phyloP scores from a whole-genome alignment of 2,329 filamentous ascomycete species.

The Tolypocladium nubicola region DNA sequence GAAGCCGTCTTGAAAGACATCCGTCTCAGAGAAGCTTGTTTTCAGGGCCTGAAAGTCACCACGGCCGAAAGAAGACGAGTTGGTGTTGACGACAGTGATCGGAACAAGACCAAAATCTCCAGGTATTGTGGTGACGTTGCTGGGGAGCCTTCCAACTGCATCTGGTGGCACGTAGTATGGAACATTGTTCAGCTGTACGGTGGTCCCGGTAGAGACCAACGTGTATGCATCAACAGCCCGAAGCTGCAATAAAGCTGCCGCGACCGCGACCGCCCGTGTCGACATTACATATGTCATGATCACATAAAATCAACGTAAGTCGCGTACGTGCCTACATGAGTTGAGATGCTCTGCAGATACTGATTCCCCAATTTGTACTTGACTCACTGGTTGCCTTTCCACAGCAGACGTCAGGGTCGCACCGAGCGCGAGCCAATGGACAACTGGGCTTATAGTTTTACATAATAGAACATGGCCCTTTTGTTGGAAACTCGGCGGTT shows the following conservation, averaged over 20 bases:
- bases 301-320: neutral
- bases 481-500: neutral
- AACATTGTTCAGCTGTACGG: constrained; percentile 2
- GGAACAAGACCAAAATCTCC: neutral
- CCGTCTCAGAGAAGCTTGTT: neutral
- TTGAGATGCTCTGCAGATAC: neutral
- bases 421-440: neutral
- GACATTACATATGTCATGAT: neutral
- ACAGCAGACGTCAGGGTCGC: neutral
- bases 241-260: neutral
- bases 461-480: neutral
- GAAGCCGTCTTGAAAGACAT: constrained; percentile 7
- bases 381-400: neutral
- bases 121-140: neutral
- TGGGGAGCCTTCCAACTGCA: neutral
- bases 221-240: neutral
- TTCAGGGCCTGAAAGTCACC: neutral
- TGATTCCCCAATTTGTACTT: neutral
- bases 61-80: neutral
- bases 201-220: constrained; percentile 3
- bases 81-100: neutral
- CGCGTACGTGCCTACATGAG: neutral
- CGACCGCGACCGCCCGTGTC: neutral
- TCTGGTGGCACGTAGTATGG: constrained; percentile 7
- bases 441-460: neutral